A percentile compares a stretch with the other conserved stretches of the same genome.
Conservation (phyloP, 805 yeast genomes). For the Cyberlindnera petersonii region DNA sequence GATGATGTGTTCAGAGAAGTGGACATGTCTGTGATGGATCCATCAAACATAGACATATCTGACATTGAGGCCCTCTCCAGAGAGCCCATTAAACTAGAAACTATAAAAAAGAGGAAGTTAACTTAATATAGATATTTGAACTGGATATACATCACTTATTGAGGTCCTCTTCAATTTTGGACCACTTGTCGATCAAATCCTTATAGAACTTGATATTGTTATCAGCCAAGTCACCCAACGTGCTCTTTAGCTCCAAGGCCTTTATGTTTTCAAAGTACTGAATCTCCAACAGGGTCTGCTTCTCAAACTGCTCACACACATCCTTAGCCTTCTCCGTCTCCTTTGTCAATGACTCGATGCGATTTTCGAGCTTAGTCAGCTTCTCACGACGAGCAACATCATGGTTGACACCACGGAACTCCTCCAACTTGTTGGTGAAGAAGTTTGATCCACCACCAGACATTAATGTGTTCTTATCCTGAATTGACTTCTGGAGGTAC, state of each 20-base stretch:
- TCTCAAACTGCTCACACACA: conserved; percentile 51
- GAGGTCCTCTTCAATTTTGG: conserved; percentile 43
- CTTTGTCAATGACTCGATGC: conserved; percentile 43
- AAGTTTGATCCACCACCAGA: conserved; percentile 52
- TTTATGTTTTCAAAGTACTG: conserved; percentile 75
- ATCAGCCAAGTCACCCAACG: conserved; percentile 71
- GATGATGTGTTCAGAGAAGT: conserved; percentile 17
- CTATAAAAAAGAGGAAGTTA: conserved; percentile 11
- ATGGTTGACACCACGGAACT: conserved; percentile 59
- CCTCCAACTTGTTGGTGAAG: conserved; percentile 55
- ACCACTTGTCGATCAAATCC: conserved; percentile 68
- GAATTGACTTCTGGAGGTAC: conserved; percentile 65
- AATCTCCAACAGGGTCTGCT: conserved; percentile 53
- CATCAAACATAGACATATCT: conserved; percentile 19
- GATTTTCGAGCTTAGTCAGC: conserved; percentile 44
- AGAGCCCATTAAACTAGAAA: conserved; percentile 8
- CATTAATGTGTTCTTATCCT: conserved; percentile 55
- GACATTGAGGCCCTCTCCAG: conserved; percentile 17
- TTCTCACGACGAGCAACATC: conserved; percentile 51
- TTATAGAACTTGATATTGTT: conserved; percentile 71
- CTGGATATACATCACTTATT: conserved; percentile 10
- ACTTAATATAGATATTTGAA: conserved; percentile 2
- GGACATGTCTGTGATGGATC: conserved; percentile 17
- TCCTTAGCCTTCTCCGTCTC: conserved; percentile 50
- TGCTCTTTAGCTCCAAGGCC: conserved; percentile 66